These are phyloP conservation scores for Sclerotinia borealis DNA, from an alignment of 2,329 filamentous ascomycete species.

Conservation along the genomic window DNA sequence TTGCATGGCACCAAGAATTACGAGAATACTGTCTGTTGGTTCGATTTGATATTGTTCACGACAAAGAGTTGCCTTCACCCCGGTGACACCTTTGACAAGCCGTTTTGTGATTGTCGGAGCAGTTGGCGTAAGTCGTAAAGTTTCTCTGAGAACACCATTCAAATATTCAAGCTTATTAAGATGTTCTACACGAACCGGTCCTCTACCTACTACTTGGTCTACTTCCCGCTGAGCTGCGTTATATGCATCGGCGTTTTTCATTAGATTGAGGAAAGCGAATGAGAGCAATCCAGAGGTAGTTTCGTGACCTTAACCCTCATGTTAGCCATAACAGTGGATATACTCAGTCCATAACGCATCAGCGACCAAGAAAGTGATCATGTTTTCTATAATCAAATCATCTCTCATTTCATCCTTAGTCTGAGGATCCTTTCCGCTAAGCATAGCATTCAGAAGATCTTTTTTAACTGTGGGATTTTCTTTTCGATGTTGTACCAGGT, in stretches of 20 bases:
- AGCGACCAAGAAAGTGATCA: slow-evolving; percentile 62
- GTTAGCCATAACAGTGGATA: slow-evolving; percentile 41
- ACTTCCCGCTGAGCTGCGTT: slow-evolving; percentile 46
- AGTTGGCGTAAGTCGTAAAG: slow-evolving; percentile 55
- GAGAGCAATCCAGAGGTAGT: slow-evolving; percentile 53
- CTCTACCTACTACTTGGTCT: slow-evolving; percentile 44
- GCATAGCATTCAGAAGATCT: slow-evolving; percentile 63
- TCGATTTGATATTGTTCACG: slow-evolving; percentile 27
- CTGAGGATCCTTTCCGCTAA: slow-evolving; percentile 57
- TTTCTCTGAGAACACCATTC: slow-evolving; percentile 58
- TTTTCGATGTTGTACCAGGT: slow-evolving; percentile 54
- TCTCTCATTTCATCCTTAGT: slow-evolving; percentile 58
- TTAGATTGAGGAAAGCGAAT: slow-evolving; percentile 45
- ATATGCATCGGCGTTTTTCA: slow-evolving; percentile 43
- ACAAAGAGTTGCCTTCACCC: slow-evolving; percentile 35
- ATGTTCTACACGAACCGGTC: slow-evolving; percentile 40
- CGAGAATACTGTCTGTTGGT: slow-evolving; percentile 45
- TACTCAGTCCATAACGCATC: slow-evolving; percentile 3
- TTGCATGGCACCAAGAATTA: slow-evolving; percentile 50
- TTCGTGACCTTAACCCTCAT: slow-evolving; percentile 47
- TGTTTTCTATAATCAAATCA: slow-evolving; percentile 57
- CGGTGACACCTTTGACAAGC: slow-evolving; percentile 32
- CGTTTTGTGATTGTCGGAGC: slow-evolving; percentile 51
- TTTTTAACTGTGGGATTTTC: slow-evolving; percentile 50
- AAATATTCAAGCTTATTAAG: slow-evolving; percentile 56